Conservation (phyloP, 2,329 filamentous ascomycete species). For the Ascochyta pisi region DNA sequence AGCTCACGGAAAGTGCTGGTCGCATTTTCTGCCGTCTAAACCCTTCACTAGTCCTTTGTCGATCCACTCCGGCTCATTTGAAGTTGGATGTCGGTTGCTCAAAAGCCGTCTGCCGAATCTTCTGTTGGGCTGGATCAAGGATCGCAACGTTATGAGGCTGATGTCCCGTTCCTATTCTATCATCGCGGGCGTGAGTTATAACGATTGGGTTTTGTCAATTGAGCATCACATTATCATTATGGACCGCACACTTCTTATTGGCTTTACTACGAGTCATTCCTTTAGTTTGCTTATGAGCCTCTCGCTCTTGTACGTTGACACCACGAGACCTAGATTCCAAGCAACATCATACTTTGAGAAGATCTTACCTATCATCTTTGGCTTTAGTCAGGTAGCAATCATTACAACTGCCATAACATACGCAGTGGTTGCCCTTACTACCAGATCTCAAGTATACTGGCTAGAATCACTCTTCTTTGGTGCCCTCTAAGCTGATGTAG, state of each 20-base stretch:
- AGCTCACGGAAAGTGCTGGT: no score
- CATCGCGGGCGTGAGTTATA: not conserved
- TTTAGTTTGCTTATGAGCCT: not conserved
- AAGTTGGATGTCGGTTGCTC: not conserved
- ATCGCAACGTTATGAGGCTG: constrained; percentile 1
- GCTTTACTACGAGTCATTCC: not conserved
- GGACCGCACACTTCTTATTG: not conserved
- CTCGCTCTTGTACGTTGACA: not conserved
- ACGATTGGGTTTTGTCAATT: not conserved
- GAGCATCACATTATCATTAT: not conserved
- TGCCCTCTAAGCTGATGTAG: not conserved
- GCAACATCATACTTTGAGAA: not conserved
- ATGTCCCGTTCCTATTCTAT: not conserved
- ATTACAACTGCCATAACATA: not conserved
- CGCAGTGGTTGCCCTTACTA: not conserved
- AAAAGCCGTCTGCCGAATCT: not conserved
- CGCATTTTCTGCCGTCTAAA: not conserved
- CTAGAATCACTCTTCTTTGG: not conserved
- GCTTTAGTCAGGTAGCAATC: not conserved
- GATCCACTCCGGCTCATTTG: not conserved
- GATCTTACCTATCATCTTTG: not conserved
- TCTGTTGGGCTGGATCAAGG: no score
- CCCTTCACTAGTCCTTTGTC: not conserved
- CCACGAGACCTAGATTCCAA: not conserved
- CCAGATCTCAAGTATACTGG: not conserved